These are phyloP conservation scores for Ustilago loliicola DNA, from an alignment of 1,284 basidiomycete genomes.

Conservation along the genomic window DNA sequence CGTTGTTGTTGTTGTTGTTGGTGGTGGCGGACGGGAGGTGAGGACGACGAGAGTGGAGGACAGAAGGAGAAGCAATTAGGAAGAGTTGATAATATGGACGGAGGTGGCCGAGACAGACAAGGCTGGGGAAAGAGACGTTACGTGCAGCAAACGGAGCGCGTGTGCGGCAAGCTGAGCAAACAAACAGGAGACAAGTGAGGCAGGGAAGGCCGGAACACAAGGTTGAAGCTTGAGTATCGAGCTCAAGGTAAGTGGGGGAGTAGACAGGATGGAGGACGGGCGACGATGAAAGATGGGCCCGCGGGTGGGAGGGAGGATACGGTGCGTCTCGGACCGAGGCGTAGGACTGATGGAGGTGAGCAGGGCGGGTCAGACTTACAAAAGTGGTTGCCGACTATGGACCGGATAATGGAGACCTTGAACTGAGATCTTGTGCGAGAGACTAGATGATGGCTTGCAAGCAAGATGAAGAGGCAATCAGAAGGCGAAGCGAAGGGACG, in stretches of 20 bases:
- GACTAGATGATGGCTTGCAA: conserved; percentile 11
- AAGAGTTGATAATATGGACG: conserved; percentile 25
- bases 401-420: not conserved
- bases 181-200: not conserved
- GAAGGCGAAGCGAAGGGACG: not conserved
- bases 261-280: not conserved
- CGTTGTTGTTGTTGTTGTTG: not conserved
- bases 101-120: conserved; percentile 3
- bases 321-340: conserved; percentile 46
- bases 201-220: not conserved
- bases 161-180: conserved; percentile 4
- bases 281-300: not conserved
- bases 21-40: not conserved
- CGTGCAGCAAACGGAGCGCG: not conserved
- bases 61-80: not conserved
- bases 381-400: not conserved
- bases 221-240: not conserved
- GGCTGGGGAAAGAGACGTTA: not conserved
- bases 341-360: conserved; percentile 5
- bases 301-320: conserved; percentile 5
- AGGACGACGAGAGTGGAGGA: not conserved
- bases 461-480: not conserved
- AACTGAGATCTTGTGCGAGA: not conserved
- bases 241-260: not conserved
- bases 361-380: not conserved